Conservation (phyloP, 2,329 filamentous ascomycete genomes). For the Nemania bipapillata region DNA sequence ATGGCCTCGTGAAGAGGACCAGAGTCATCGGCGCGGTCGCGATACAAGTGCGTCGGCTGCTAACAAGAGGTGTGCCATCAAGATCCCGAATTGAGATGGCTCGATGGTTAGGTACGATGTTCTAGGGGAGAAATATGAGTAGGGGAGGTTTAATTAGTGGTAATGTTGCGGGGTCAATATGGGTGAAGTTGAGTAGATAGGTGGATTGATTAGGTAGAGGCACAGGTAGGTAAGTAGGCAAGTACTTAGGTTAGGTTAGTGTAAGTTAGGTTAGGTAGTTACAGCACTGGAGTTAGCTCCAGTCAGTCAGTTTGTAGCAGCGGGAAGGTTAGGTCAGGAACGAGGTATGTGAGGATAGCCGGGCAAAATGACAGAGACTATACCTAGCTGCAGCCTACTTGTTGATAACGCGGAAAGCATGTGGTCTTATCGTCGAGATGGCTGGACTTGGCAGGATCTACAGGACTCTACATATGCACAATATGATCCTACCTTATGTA, state of each 20-base stretch:
- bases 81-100: slow-evolving; percentile 52
- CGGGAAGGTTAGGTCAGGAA: slow-evolving; percentile 11
- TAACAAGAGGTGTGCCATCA: slow-evolving; percentile 66
- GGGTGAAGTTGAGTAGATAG: slow-evolving; percentile 30
- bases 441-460: slow-evolving; percentile 8
- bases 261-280: neutral
- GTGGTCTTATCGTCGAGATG: slow-evolving; percentile 22
- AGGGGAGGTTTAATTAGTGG: slow-evolving; percentile 20
- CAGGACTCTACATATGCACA: neutral
- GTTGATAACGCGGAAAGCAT: neutral
- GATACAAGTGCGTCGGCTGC: slow-evolving; percentile 60
- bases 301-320: neutral
- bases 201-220: neutral
- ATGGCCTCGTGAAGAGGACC: slow-evolving; percentile 62
- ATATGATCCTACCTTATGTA: neutral
- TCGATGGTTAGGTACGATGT: slow-evolving; percentile 39
- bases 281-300: neutral
- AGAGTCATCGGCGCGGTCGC: slow-evolving; percentile 71
- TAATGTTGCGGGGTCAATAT: slow-evolving; percentile 39
- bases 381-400: neutral
- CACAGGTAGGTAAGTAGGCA: neutral
- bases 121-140: slow-evolving; percentile 17
- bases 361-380: neutral
- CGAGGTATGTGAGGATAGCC: neutral
- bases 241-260: slow-evolving; percentile 5